Conservation (phyloP, 2,329 filamentous ascomycete species). For the Botrytis porri region DNA sequence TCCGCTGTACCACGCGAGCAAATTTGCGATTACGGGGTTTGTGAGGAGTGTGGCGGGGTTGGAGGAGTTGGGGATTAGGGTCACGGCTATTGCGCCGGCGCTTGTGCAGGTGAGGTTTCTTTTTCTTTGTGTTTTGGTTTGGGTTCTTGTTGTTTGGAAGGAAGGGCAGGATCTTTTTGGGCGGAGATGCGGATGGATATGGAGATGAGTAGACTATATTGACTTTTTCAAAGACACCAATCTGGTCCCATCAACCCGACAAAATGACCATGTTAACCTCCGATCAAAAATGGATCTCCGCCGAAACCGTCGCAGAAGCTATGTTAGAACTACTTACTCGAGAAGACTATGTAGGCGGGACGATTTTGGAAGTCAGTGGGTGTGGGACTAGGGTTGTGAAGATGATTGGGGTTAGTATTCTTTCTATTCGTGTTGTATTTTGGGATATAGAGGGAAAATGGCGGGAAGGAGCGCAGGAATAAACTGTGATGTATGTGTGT, state of each 20-base stretch:
- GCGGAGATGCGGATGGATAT: background rate
- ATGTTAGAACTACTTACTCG: constrained; percentile 35
- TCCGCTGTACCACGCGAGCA: constrained; percentile 37
- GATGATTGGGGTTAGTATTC: constrained; percentile 7
- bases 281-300: constrained; percentile 39
- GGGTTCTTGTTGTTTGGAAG: background rate
- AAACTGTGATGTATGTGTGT: background rate
- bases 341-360: constrained; percentile 40
- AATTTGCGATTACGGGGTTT: constrained; percentile 16
- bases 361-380: constrained; percentile 43
- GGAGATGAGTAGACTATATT: background rate
- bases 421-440: background rate
- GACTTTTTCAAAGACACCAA: background rate
- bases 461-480: background rate
- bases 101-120: constrained; percentile 36
- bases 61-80: constrained; percentile 41
- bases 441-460: background rate
- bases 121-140: background rate
- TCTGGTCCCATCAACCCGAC: constrained; percentile 6
- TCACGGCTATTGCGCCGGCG: constrained; percentile 46
- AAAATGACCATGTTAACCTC: constrained; percentile 5
- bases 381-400: constrained; percentile 25
- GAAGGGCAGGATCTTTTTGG: too few relatives aligned
- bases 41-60: constrained; percentile 27
- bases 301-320: constrained; percentile 40